Evolutionary conservation across 495 filamentous ascomycete species (phyloP).

Genomic region (Immersiella caudata): DNA sequence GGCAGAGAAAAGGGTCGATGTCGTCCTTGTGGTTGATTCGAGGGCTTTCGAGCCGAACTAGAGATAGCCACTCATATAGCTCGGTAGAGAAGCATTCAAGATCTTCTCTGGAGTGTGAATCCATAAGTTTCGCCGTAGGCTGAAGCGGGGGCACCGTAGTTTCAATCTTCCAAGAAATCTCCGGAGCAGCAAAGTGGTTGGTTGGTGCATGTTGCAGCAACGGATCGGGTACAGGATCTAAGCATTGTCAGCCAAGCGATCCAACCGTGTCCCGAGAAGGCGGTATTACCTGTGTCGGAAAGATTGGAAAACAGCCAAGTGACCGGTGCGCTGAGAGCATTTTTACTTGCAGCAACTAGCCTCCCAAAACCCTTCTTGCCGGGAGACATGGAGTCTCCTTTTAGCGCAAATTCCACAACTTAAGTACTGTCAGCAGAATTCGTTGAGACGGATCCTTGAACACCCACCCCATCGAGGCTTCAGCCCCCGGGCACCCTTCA

Average conservation of each 20-base stretch:
- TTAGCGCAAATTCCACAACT: constrained; percentile 84
- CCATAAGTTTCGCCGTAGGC: constrained; percentile 41
- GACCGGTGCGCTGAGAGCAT: constrained; percentile 70
- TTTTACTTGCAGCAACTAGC: constrained; percentile 80
- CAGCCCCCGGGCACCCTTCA: constrained; percentile 55
- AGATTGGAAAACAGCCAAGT: constrained; percentile 84
- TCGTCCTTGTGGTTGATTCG: constrained; percentile 66
- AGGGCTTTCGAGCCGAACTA: constrained; percentile 73
- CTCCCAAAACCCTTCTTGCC: constrained; percentile 92
- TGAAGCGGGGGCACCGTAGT: constrained; percentile 56
- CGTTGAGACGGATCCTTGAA: not conserved
- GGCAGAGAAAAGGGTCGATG: constrained; percentile 78
- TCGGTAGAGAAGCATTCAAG: constrained; percentile 65
- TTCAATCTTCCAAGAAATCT: constrained; percentile 35
- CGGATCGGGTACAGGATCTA: constrained; percentile 52
- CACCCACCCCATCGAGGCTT: constrained; percentile 55
- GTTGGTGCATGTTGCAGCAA: constrained; percentile 59
- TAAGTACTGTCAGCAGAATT: constrained; percentile 13
- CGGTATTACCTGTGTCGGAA: constrained; percentile 39
- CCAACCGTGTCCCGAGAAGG: not conserved
- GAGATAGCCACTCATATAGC: constrained; percentile 81
- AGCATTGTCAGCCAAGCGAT: constrained; percentile 20
- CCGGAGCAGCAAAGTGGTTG: constrained; percentile 43
- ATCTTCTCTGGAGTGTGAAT: constrained; percentile 42
- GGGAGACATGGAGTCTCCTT: constrained; percentile 78